phyloP scores from a whole-genome alignment of 2,329 filamentous ascomycete genomes.

The Chaetomiaceae sp. region DNA sequence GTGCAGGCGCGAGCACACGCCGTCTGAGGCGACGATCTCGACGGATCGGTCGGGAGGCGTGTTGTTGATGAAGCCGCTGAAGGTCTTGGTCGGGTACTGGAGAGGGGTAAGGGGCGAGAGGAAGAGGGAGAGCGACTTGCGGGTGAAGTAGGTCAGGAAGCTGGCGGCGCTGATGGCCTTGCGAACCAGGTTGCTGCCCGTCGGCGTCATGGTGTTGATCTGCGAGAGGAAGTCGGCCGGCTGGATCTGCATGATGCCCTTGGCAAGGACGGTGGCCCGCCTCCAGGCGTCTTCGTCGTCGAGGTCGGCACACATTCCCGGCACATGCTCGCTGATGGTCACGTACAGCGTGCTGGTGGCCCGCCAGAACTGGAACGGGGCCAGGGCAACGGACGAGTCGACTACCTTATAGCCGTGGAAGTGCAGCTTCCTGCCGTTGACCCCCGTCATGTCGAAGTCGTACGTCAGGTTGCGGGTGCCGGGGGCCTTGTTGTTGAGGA shows the following conservation, averaged over 20 bases:
- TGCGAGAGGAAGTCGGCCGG: slow-evolving; percentile 52
- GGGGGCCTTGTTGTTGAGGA: slow-evolving; percentile 47
- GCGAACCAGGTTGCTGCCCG: slow-evolving; percentile 42
- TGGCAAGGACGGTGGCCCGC: slow-evolving; percentile 46
- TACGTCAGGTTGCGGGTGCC: slow-evolving; percentile 58
- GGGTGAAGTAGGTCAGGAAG: slow-evolving; percentile 54
- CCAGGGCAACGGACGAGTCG: slow-evolving; percentile 55
- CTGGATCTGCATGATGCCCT: slow-evolving; percentile 55
- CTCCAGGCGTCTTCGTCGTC: slow-evolving; percentile 38
- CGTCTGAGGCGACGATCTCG: slow-evolving; percentile 48
- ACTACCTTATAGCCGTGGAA: slow-evolving; percentile 62
- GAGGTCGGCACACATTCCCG: slow-evolving; percentile 26
- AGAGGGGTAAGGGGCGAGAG: slow-evolving; percentile 51
- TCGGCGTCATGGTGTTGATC: slow-evolving; percentile 49
- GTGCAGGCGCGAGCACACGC: slow-evolving; percentile 49
- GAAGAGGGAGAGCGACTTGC: slow-evolving; percentile 49
- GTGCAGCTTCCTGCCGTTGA: slow-evolving; percentile 48
- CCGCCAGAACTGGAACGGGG: slow-evolving; percentile 54
- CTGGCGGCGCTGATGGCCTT: slow-evolving; percentile 43
- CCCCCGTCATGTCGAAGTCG: slow-evolving; percentile 56
- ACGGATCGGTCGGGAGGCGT: slow-evolving; percentile 40
- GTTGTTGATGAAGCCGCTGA: slow-evolving; percentile 50
- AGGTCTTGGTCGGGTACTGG: slow-evolving; percentile 49
- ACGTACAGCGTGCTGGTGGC: slow-evolving; percentile 61
- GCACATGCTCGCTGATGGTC: slow-evolving; percentile 44